Conservation (phyloP, 139 green algal species). For the Auxenochlorella pyrenoidosa region DNA sequence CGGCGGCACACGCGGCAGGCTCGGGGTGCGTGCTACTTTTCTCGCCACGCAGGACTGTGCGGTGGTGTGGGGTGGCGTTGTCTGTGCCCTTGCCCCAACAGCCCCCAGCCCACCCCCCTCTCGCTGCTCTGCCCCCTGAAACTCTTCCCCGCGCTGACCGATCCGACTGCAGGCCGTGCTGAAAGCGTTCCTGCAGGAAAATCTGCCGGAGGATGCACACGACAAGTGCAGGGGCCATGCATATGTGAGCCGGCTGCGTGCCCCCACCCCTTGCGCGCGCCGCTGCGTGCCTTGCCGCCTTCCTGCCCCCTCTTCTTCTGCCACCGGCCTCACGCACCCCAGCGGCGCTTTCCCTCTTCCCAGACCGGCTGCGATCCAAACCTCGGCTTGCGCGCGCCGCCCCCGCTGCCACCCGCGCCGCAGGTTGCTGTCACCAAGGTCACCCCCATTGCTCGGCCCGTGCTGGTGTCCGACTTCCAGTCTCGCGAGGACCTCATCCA, state of each 20-base stretch:
- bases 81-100: no score
- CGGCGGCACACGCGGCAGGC: constrained; percentile 65
- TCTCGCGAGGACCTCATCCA: constrained; percentile 80
- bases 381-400: neutral
- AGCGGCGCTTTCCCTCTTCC: no score
- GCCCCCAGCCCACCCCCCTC: no score
- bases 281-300: no score
- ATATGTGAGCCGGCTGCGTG: constrained; percentile 33
- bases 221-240: constrained; percentile 43
- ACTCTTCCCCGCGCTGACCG: neutral
- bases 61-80: no score
- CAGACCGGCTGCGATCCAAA: no score
- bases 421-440: constrained; percentile 62
- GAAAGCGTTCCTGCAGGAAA: constrained; percentile 43
- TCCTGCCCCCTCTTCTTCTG: no score
- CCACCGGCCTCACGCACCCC: no score
- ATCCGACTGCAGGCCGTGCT: constrained; percentile 34
- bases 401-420: neutral
- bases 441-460: constrained; percentile 35
- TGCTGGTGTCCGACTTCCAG: constrained; percentile 70
- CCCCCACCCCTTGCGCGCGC: neutral
- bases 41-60: no score
- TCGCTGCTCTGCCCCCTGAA: neutral
- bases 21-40: constrained; percentile 47
- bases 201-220: constrained; percentile 68